phyloP scores from a whole-genome alignment of 768 basidiomycete genomes.

The Amanita molliuscula region DNA sequence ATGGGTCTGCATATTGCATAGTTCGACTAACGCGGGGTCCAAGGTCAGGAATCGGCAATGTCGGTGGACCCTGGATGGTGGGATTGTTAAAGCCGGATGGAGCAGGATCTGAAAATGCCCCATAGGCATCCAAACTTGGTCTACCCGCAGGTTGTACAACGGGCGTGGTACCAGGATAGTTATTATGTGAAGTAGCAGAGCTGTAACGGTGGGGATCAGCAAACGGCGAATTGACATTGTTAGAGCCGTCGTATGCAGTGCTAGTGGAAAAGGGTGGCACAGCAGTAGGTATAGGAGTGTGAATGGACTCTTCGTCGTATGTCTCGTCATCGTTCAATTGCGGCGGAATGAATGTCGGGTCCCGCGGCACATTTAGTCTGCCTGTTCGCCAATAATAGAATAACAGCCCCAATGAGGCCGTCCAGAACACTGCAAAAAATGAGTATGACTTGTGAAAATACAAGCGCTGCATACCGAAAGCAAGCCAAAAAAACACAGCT shows the following conservation, averaged over 20 bases:
- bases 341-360: conserved; percentile 71
- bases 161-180: conserved; percentile 12
- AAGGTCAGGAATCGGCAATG: conserved; percentile 32
- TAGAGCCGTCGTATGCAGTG: conserved; percentile 19
- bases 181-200: conserved; percentile 19
- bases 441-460: not conserved
- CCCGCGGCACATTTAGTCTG: conserved; percentile 46
- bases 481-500: conserved; percentile 82
- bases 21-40: conserved; percentile 68
- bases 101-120: conserved; percentile 83
- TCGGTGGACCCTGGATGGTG: conserved; percentile 24
- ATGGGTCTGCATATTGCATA: conserved; percentile 91
- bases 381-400: conserved; percentile 73
- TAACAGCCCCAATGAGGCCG: conserved; percentile 52
- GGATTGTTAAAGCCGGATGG: conserved; percentile 50
- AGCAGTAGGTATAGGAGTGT: conserved; percentile 33
- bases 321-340: conserved; percentile 31
- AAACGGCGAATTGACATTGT: conserved; percentile 35
- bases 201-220: conserved; percentile 43
- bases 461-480: conserved; percentile 45
- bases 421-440: conserved; percentile 55
- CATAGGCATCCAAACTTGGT: conserved; percentile 79
- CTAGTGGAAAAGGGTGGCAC: conserved; percentile 14
- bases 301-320: conserved; percentile 44
- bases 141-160: conserved; percentile 25